Percentiles rank a stretch among this genome's conserved stretches.
Conservation (phyloP, 1,139 yeast genomes). For the Geotrichum carabidarum region DNA sequence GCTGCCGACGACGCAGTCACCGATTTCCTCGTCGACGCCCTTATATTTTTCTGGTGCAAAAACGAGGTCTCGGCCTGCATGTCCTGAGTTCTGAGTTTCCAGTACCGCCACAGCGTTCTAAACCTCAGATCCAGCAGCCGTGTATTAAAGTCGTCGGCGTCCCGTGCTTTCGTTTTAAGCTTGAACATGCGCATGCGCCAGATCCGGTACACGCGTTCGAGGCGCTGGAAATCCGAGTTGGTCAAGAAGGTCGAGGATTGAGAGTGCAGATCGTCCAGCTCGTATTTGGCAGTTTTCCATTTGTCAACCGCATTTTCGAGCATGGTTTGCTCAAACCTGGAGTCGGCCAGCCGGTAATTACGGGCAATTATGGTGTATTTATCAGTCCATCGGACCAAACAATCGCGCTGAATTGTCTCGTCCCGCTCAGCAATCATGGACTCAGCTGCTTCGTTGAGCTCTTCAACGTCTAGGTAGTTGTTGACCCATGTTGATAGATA, state of each 20-base stretch:
- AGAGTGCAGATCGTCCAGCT: neutral
- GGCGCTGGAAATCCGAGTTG: conserved; percentile 1
- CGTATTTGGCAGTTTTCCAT: neutral
- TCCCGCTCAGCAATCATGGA: conserved; percentile 3
- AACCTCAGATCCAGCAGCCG: conserved; percentile 24
- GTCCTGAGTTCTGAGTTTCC: conserved; percentile 21
- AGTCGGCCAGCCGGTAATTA: conserved; percentile 10
- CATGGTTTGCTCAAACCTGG: neutral
- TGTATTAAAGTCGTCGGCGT: conserved; percentile 25
- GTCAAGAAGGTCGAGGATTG: neutral
- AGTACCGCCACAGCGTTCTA: conserved; percentile 25
- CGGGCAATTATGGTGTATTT: neutral
- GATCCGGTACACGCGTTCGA: conserved; percentile 21
- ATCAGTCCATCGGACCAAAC: conserved; percentile 3
- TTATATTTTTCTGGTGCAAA: conserved; percentile 3
- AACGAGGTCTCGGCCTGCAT: conserved; percentile 2
- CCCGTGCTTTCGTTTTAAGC: conserved; percentile 24
- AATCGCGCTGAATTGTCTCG: neutral
- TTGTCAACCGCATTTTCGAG: neutral
- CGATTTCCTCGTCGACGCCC: neutral
- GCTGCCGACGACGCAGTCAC: neutral
- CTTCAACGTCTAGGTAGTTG: conserved; percentile 5
- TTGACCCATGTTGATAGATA: conserved; percentile 7
- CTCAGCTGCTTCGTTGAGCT: conserved; percentile 3
- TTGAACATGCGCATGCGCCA: conserved; percentile 30